Evolutionary conservation across 192 early-diverging fungal genomes (phyloP), one percentile per base, ranked within the genome.

Genomic region (Umbelopsis sp.): DNA sequence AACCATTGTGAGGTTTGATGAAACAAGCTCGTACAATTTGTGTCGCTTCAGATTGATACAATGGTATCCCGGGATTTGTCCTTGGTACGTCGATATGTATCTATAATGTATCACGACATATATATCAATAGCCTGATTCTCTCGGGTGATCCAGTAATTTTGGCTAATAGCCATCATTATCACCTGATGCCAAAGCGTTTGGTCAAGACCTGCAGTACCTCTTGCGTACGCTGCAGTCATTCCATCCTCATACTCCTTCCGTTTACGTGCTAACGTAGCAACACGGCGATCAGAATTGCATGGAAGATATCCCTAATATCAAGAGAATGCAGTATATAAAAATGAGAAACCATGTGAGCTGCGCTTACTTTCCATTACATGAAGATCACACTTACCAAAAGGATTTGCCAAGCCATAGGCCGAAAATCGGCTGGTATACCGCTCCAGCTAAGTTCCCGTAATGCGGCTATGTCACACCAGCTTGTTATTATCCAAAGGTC

Each of bases 71-170:
- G 0, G 96, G 91, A 66, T 92, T 90, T 0, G 97, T 98, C 51
- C 97, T 83, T 14, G 93, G 91, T 34, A 99, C 91, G 83, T 99
- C 97, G 65, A 99, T 98, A 71, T 92, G 92, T 69, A 97, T 96
- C 89, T 91, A 43, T 25, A 29, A 10, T n/a, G 50, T 41, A 11
- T 11, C 12, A 41, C 12, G 38, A 41, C 38, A 41, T 41, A 69
- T 24, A 52, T 12, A 29, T 49, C 16, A 69, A 29, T 12, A 32
- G 24, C 4, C 24, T 45, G 10, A 51, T 31, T 20, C 31, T 17
- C 31, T 49, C 31, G 22, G 43, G 31, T 6, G 9, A 69, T 25
- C 1, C n/a, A 16, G 43, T 56, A 0, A 70, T 20, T 34, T 41
- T 10, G 25, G 14, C 0, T 4, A 11, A 41, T 41, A 41, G 38